Evolutionary conservation across 2,329 filamentous ascomycete species (phyloP).

Genomic region (Pseudogymnoascus sp.): DNA sequence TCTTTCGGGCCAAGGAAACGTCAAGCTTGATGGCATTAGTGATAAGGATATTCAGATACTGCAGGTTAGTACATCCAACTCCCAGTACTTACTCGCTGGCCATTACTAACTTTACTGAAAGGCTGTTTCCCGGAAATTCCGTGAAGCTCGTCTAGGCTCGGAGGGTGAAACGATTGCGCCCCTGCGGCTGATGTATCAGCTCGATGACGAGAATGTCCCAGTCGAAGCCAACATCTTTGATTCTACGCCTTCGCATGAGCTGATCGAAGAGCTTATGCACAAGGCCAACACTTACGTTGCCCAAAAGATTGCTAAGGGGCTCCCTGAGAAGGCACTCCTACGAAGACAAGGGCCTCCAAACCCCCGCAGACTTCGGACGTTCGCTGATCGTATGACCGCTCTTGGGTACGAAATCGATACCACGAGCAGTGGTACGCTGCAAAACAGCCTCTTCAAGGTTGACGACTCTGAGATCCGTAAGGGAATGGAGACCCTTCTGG

Average conservation of each 20-base stretch:
- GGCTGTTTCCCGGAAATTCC: slow-evolving; percentile 79
- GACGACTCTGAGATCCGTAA: slow-evolving; percentile 83
- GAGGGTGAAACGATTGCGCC: slow-evolving; percentile 73
- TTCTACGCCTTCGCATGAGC: slow-evolving; percentile 77
- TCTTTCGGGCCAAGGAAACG: slow-evolving; percentile 54
- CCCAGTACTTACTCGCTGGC: slow-evolving; percentile 3
- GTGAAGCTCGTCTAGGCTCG: slow-evolving; percentile 75
- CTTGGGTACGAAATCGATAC: slow-evolving; percentile 86
- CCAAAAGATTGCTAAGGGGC: slow-evolving; percentile 65
- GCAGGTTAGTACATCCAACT: slow-evolving; percentile 43
- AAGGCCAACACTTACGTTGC: slow-evolving; percentile 88
- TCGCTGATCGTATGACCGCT: slow-evolving; percentile 86
- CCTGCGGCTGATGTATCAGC: slow-evolving; percentile 80
- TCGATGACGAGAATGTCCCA: slow-evolving; percentile 96
- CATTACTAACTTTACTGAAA: slow-evolving; percentile 31
- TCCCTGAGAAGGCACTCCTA: slow-evolving; percentile 88
- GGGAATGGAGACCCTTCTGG: slow-evolving; percentile 92
- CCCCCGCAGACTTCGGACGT: slow-evolving; percentile 77
- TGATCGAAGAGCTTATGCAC: slow-evolving; percentile 91
- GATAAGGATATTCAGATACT: slow-evolving; percentile 74
- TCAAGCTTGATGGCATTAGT: slow-evolving; percentile 56
- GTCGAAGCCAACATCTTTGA: slow-evolving; percentile 96
- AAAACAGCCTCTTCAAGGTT: slow-evolving; percentile 91
- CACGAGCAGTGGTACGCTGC: slow-evolving; percentile 79
- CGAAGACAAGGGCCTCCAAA: slow-evolving; percentile 82